Evolutionary conservation across 2,329 filamentous ascomycete genomes (phyloP).

Genomic region (Cryphonectria naterciae): DNA sequence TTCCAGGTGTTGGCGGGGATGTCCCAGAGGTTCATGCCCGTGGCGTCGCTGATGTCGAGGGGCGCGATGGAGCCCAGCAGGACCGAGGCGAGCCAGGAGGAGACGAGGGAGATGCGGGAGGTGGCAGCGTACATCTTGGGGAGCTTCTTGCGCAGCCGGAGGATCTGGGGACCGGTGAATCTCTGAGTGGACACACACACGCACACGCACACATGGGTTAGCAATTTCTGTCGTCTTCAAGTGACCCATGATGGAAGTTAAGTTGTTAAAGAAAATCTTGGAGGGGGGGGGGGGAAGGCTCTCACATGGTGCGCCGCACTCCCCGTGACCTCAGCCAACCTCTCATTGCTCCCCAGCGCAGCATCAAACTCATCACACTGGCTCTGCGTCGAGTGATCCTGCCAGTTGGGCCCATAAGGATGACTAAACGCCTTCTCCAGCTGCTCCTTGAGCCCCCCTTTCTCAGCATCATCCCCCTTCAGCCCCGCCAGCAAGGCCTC

Average conservation of each 20-base stretch:
- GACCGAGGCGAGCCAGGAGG: conserved; percentile 90
- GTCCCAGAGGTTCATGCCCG: conserved; percentile 97
- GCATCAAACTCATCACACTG: conserved; percentile 90
- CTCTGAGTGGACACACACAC: conserved; percentile 56
- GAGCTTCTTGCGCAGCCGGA: conserved; percentile 80
- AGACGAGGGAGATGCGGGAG: conserved; percentile 87
- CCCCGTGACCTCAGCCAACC: conserved; percentile 79
- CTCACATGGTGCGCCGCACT: conserved; percentile 90
- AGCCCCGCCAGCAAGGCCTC: conserved; percentile 66
- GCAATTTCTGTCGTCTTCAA: neutral
- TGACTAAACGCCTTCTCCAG: conserved; percentile 76
- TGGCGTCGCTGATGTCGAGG: conserved; percentile 92
- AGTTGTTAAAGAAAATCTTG: fast-evolving
- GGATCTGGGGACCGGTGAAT: conserved; percentile 96
- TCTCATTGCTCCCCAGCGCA: conserved; percentile 66
- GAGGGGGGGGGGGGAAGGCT: neutral
- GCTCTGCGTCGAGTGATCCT: conserved; percentile 90
- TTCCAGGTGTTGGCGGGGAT: conserved; percentile 76
- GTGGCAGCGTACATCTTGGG: conserved; percentile 82
- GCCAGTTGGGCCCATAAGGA: conserved; percentile 93
- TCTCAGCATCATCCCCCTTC: conserved; percentile 48
- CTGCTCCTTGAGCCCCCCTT: conserved; percentile 70
- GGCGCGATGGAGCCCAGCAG: conserved; percentile 85
- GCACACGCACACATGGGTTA: neutral
- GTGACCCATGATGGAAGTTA: neutral